Conservation (phyloP, 2,329 filamentous ascomycete genomes). For the Acrocalymma vagum region DNA sequence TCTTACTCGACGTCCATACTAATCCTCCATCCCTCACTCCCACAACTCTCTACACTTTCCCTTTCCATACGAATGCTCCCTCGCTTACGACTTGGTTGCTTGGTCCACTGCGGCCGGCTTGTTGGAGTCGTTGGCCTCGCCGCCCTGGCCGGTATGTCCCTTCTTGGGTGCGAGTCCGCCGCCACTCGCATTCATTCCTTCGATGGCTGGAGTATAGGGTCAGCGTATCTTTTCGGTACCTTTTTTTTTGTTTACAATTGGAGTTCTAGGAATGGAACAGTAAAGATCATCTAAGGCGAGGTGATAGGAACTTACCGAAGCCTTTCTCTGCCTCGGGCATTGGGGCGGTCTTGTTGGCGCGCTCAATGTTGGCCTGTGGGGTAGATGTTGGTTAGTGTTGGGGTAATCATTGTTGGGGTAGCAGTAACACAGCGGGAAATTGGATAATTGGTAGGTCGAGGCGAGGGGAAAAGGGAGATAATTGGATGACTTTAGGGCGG, state of each 20-base stretch:
- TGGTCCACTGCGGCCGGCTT: slow-evolving; percentile 29
- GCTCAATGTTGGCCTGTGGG: slow-evolving; percentile 38
- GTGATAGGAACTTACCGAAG: slow-evolving; percentile 32
- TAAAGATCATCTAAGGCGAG: not conserved
- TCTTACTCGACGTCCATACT: too few relatives aligned
- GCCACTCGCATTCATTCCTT: slow-evolving; percentile 45
- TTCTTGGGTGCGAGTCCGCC: slow-evolving; percentile 32
- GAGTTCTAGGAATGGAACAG: slow-evolving; percentile 1
- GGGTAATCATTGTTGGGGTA: not conserved
- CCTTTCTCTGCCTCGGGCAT: slow-evolving; percentile 50
- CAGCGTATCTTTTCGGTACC: not conserved
- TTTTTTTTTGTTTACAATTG: not conserved
- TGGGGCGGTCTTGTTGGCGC: slow-evolving; percentile 50
- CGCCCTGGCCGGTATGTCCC: slow-evolving; percentile 24
- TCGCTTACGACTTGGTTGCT: slow-evolving; percentile 22
- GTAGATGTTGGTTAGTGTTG: slow-evolving; percentile 1
- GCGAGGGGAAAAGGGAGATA: too few relatives aligned
- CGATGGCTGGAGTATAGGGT: slow-evolving; percentile 28
- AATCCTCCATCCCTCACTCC: not conserved
- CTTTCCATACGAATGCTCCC: slow-evolving; percentile 6
- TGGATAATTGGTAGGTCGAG: not conserved
- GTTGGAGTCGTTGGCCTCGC: slow-evolving; percentile 21
- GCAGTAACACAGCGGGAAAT: not conserved
- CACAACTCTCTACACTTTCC: not conserved
- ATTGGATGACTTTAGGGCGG: too few relatives aligned